Evolutionary conservation across 1,284 basidiomycete genomes (phyloP), one percentile per base, ranked within the genome.

Genomic region (Termitomyces sp.): DNA sequence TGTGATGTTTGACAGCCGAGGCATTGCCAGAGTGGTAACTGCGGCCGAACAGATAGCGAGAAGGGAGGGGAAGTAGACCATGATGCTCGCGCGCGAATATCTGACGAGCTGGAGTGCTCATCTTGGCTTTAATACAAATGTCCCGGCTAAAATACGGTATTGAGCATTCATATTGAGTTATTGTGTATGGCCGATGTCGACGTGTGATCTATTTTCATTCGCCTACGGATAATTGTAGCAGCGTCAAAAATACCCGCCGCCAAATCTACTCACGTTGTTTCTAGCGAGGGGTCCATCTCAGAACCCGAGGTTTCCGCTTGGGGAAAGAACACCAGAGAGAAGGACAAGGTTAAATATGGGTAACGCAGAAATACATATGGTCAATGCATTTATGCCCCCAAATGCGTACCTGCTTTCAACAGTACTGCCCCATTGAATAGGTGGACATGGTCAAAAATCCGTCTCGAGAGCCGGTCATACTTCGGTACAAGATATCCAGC

Each of bases 71-170:
- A 51, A 51, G 8, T 21, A 34, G 15, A 51, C 50, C 50, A 51
- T 51, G 19, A 4, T 40, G n/a, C 24, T 26, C 3, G 34, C 6
- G 19, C 7, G n/a, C n/a, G 28, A 24, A 21, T 50, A 13, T 15
- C 4, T 1, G 19, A 30, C 2, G 28, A 21, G 15, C 24, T 21
- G 19, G n/a, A 24, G 12, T 24, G 19, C 15, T 24, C 19, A 10
- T 34, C 3, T n/a, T 26, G 5, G 40, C 8, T 51, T 42, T 34
- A 28, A 51, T 51, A 34, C 30, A 12, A 26, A 39, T 15, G 12
- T 30, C 1, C 40, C 50, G 50, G 50, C n/a, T 26, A 51, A 51
- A 51, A 34, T 9, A 13, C 50, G 50, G 50, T 51, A 39, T 31
- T 4, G 13, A 21, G 28, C 5, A 10, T 40, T 2, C 24, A 50